A percentile compares a stretch with the other conserved stretches of the same genome.
Conservation (phyloP, 169 alveolate species). For the Plasmodium berghei region DNA sequence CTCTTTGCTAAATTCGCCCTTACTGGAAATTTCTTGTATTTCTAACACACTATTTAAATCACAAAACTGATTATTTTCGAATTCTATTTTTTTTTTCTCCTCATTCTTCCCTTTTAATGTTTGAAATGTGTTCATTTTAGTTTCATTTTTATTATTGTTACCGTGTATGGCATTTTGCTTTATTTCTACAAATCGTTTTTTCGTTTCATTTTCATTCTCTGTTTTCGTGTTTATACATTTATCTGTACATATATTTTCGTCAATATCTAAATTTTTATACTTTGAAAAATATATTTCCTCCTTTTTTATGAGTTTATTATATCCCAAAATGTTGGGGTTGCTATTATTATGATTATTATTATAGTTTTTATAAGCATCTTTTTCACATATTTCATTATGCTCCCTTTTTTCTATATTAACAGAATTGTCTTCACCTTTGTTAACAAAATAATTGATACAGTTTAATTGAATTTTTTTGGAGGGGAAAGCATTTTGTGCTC, state of each 20-base stretch:
- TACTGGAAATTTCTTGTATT: conserved; percentile 5
- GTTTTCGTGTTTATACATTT: background rate
- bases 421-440: background rate
- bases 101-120: background rate
- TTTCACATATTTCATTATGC: too few species aligned
- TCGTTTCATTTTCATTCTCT: background rate
- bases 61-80: background rate
- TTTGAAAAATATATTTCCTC: too few species aligned
- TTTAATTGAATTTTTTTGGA: conserved; percentile 5
- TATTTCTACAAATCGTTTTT: background rate
- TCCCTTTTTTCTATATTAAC: too few species aligned
- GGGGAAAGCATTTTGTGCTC: background rate
- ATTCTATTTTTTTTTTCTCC: background rate
- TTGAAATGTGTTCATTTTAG: background rate
- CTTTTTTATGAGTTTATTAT: too few species aligned
- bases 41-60: conserved; percentile 16
- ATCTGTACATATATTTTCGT: background rate
- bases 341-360: too few species aligned
- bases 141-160: background rate
- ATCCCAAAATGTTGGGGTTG: too few species aligned
- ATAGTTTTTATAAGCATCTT: too few species aligned
- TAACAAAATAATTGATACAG: background rate
- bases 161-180: background rate
- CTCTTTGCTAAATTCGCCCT: background rate
- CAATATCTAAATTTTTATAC: background rate